These are phyloP conservation scores for Candida qinlingensis DNA, from an alignment of 805 yeast genomes.

Conservation along the genomic window DNA sequence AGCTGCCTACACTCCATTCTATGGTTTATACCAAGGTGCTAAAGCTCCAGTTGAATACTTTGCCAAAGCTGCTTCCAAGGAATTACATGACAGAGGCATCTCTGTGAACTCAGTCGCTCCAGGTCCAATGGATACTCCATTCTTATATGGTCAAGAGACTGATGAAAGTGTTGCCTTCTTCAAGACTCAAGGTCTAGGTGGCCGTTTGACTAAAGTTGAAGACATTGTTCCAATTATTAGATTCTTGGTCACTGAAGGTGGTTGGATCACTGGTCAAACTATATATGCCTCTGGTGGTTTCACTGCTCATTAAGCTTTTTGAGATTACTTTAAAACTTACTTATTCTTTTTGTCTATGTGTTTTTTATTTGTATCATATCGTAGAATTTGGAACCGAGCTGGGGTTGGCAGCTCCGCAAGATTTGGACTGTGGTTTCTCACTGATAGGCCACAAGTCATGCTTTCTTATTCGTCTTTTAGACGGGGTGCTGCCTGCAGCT, in stretches of 20 bases:
- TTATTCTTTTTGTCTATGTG: slow-evolving; percentile 36
- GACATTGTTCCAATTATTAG: slow-evolving; percentile 62
- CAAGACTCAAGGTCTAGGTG: slow-evolving; percentile 44
- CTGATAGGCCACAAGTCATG: no score
- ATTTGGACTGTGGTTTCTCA: no score
- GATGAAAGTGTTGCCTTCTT: slow-evolving; percentile 46
- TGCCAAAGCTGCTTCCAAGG: slow-evolving; percentile 50
- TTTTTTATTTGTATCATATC: slow-evolving; percentile 14
- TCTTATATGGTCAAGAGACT: slow-evolving; percentile 56
- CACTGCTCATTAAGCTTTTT: slow-evolving; percentile 44
- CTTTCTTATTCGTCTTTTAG: no score
- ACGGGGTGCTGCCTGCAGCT: no score
- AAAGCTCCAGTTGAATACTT: slow-evolving; percentile 53
- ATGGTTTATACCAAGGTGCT: slow-evolving; percentile 50
- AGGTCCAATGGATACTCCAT: slow-evolving; percentile 66
- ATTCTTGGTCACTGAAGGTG: slow-evolving; percentile 58
- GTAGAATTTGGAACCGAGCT: no score
- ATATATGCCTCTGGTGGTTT: slow-evolving; percentile 60
- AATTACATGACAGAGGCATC: slow-evolving; percentile 39
- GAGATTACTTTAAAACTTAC: slow-evolving; percentile 25
- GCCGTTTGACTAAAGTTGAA: slow-evolving; percentile 48
- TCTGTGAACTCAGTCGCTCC: slow-evolving; percentile 56
- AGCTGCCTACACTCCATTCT: slow-evolving; percentile 57
- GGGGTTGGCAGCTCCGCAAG: no score
- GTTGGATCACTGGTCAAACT: slow-evolving; percentile 70